These are phyloP conservation scores for Kwoniella shivajii DNA, from an alignment of 1,284 basidiomycete species.

Conservation along the genomic window DNA sequence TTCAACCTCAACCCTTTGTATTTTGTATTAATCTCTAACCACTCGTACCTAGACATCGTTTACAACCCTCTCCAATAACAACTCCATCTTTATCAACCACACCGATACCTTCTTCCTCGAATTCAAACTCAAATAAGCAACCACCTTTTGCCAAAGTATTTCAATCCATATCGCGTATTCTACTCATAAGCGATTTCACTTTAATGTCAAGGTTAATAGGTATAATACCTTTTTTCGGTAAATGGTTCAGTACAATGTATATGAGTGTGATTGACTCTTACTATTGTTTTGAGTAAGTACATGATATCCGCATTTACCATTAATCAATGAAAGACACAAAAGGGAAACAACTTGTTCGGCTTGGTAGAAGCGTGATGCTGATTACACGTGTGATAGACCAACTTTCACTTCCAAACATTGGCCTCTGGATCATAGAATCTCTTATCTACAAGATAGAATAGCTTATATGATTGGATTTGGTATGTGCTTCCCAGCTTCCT, in stretches of 20 bases:
- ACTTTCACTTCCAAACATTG: constrained; percentile 45
- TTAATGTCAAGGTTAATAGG: constrained; percentile 44
- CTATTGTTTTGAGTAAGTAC: constrained; percentile 54
- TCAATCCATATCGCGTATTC: constrained; percentile 37
- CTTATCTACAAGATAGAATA: constrained; percentile 44
- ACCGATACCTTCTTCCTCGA: too few species aligned
- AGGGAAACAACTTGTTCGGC: neutral
- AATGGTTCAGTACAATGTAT: constrained; percentile 36
- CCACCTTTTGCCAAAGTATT: constrained; percentile 30
- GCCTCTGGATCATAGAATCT: constrained; percentile 41
- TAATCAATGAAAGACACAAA: too few species aligned
- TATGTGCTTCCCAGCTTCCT: constrained; percentile 9
- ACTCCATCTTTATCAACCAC: constrained; percentile 13
- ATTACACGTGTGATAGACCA: constrained; percentile 29
- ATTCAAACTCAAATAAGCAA: too few species aligned
- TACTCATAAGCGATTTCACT: constrained; percentile 53
- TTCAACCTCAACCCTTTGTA: neutral
- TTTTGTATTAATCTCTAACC: neutral
- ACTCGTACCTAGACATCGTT: constrained; percentile 37
- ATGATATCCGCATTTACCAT: too few species aligned
- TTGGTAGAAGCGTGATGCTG: neutral
- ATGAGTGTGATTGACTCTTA: constrained; percentile 52
- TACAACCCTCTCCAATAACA: constrained; percentile 33
- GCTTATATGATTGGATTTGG: constrained; percentile 54
- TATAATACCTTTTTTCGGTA: constrained; percentile 47